A percentile compares a stretch with the other conserved stretches of the same genome.
These are phyloP conservation scores for Paradendryphiella salina DNA, from an alignment of 2,329 filamentous ascomycete species.

Conservation along the genomic window DNA sequence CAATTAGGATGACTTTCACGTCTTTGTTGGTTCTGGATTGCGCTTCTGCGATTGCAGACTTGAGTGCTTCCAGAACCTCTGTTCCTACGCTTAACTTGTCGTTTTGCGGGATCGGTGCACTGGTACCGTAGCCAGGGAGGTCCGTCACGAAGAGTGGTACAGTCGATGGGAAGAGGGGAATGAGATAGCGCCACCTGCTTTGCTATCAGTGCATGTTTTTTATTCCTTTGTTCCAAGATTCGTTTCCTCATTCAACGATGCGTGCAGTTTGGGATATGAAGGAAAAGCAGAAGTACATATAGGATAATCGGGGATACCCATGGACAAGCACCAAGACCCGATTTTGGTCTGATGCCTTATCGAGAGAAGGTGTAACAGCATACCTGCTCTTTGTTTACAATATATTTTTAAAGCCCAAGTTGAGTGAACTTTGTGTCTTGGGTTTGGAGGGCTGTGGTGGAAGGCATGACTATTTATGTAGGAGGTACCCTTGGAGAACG, in stretches of 20 bases:
- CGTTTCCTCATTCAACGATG: too few relatives aligned
- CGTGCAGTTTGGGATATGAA: neutral
- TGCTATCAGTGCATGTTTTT: neutral
- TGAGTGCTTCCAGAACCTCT: conserved; percentile 29
- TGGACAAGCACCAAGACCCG: conserved; percentile 40
- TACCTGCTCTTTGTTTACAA: conserved; percentile 33
- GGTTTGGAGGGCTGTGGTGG: conserved; percentile 25
- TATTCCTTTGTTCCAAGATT: too few relatives aligned
- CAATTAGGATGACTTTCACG: conserved; percentile 50
- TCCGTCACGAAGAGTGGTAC: conserved; percentile 39
- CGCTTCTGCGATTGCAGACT: conserved; percentile 27
- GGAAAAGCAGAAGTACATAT: conserved; percentile 22
- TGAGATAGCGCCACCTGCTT: conserved; percentile 38
- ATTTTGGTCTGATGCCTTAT: conserved; percentile 29
- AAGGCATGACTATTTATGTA: conserved; percentile 22
- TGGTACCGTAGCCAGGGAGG: conserved; percentile 41
- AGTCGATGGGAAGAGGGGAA: conserved; percentile 34
- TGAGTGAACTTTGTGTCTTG: conserved; percentile 38
- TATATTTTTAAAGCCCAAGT: conserved; percentile 34
- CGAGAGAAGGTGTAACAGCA: conserved; percentile 34
- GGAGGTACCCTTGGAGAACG: too few relatives aligned
- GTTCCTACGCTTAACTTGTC: conserved; percentile 40
- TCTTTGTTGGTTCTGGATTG: neutral
- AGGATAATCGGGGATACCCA: conserved; percentile 41
- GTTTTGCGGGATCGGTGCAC: conserved; percentile 28